Evolutionary conservation across 257 asterid species (phyloP), one percentile per base, ranked within the genome.

Genomic region (Scutellaria galericulata): DNA sequence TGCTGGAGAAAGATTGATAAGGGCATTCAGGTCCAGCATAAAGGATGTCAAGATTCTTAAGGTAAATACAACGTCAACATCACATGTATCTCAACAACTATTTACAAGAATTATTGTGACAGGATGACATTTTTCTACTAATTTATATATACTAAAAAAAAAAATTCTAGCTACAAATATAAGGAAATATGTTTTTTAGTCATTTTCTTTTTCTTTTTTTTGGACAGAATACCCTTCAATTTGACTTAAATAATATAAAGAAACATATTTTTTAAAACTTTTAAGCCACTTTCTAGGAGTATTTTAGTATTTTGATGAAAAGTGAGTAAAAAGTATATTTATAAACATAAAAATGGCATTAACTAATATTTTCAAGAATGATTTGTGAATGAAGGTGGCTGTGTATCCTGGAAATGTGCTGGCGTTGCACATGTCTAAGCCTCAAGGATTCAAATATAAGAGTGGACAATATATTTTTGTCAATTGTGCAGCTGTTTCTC

Each of bases 401-500:
- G 85, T 86, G 1, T 92, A 86, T 78, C 96, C 91, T 10, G 97
- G 96, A 74, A 88, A 92, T 77, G 97, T 92, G 73, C 77, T 92
- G 73, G 72, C 96, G 41, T 84, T 92, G 80, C 95, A 89, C 80
- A 89, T 86, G 97, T 89, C 97, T 31, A 92, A 88, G 82, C 97
- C 97, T 52, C 96, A 92, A 20, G 95, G 96, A 18, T 88, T 89
- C 85, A 86, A 84, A 76, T 89, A 92, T 70, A 88, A 82, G 70
- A 92, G 96, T 80, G 97, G 97, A 10, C 96, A 92, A 18, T 92
- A 92, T 60, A 85, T 89, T 84, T 89, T 92, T 73, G 96, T 92
- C 88, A 92, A 92, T 31, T 92, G 96, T 44, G 93, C 95, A 18
- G 96, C 96, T 39, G 95, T 92, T 70, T 92, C 97, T 66, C 97